Conservation (phyloP, 768 basidiomycete genomes). For the Suillus discolor region DNA sequence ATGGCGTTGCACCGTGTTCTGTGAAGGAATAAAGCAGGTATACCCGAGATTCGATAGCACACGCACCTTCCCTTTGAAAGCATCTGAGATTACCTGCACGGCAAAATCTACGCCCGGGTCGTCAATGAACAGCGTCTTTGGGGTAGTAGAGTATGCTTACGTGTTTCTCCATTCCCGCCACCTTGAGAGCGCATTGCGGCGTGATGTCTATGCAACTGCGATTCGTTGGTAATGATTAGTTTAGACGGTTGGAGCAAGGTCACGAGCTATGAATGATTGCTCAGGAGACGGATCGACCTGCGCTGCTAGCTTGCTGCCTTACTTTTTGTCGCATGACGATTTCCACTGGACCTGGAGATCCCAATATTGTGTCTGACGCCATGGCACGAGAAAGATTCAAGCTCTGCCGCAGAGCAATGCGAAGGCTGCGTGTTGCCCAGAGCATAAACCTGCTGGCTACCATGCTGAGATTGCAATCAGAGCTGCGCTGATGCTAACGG, state of each 20-base stretch:
- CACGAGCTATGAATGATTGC: slow-evolving; percentile 51
- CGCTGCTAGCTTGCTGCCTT: slow-evolving; percentile 22
- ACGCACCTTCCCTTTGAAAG: slow-evolving; percentile 73
- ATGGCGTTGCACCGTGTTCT: slow-evolving; percentile 82
- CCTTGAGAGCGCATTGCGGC: slow-evolving; percentile 74
- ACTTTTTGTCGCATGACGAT: slow-evolving; percentile 65
- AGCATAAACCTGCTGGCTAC: slow-evolving; percentile 26
- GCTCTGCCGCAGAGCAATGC: slow-evolving; percentile 20
- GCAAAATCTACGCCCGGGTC: slow-evolving; percentile 63
- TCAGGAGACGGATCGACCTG: slow-evolving; percentile 24
- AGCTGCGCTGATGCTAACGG: slow-evolving; percentile 9
- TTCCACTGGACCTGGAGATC: slow-evolving; percentile 53
- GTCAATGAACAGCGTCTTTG: slow-evolving; percentile 19
- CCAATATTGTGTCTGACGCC: slow-evolving; percentile 24
- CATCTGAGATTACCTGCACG: slow-evolving; percentile 69
- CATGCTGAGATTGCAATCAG: slow-evolving; percentile 7
- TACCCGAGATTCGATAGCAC: slow-evolving; percentile 12
- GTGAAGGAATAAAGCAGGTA: slow-evolving; percentile 15
- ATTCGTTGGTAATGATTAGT: slow-evolving; percentile 77
- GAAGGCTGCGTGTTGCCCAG: slow-evolving; percentile 22
- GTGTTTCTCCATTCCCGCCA: slow-evolving; percentile 76
- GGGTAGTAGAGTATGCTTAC: slow-evolving; percentile 49
- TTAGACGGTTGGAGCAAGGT: slow-evolving; percentile 60
- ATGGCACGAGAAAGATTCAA: slow-evolving; percentile 24
- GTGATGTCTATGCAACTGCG: slow-evolving; percentile 85